A percentile compares a stretch with the other conserved stretches of the same genome.
Evolutionary conservation across 441 rosid species (phyloP).

Genomic region (Pelargonium fulgidum): DNA sequence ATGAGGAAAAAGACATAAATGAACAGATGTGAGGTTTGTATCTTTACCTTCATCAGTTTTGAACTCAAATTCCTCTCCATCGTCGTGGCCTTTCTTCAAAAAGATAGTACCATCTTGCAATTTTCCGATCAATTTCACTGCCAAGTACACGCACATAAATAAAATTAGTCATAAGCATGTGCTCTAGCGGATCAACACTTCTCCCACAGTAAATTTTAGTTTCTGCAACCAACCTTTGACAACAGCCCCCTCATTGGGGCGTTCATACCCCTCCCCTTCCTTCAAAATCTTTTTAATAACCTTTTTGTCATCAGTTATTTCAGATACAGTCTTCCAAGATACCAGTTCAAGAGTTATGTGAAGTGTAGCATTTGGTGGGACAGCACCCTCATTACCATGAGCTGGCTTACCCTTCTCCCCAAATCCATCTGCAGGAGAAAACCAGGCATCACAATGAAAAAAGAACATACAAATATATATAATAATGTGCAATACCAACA

Average conservation of each 20-base stretch:
- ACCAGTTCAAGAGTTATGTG: slow-evolving; percentile 56
- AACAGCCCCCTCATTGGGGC: slow-evolving; percentile 68
- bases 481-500: too few relatives aligned
- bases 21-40: too few relatives aligned
- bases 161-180: background rate
- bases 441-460: slow-evolving; percentile 8
- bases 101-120: slow-evolving; percentile 67
- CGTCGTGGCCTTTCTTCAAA: slow-evolving; percentile 59
- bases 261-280: slow-evolving; percentile 88
- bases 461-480: background rate
- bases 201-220: background rate
- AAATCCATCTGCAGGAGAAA: slow-evolving; percentile 57
- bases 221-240: slow-evolving; percentile 45
- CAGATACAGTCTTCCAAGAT: slow-evolving; percentile 79
- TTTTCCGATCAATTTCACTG: slow-evolving; percentile 76
- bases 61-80: slow-evolving; percentile 59
- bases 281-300: slow-evolving; percentile 66
- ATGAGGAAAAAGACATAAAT: too few relatives aligned
- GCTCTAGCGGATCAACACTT: background rate
- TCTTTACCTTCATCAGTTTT: slow-evolving; percentile 66
- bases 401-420: slow-evolving; percentile 77
- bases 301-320: slow-evolving; percentile 72
- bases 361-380: slow-evolving; percentile 65
- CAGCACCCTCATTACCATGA: slow-evolving; percentile 44
- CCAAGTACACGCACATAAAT: background rate